Base-by-base conservation (phyloP, 768 basidiomycete genomes). In the Suillus bovinus region DNA sequence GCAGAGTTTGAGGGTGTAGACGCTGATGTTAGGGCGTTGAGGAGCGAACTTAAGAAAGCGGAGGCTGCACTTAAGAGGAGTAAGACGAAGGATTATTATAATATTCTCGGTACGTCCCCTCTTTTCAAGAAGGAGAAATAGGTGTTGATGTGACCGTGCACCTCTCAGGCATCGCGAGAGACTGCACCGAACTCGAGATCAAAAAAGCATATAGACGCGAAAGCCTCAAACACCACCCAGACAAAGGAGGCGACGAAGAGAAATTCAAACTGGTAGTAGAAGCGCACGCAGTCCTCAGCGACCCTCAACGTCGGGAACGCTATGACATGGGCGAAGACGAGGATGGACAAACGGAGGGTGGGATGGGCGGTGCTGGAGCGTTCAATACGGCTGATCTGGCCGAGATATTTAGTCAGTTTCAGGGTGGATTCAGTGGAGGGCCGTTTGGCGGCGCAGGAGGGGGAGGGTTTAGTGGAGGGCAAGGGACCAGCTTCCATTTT, bases 201-300 rank as follows among this genome's bases (percentile, higher is more conserved):
- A 95, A 92, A 81, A 97, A 95, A 77, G 96, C 84, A 36, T 98
- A 98, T 74, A 83, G 94, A 63, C 83, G 87, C 67, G 91, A 94
- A 76, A 91, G 89, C 69, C 74, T 94, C 72, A 91, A 86, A 68
- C 91, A 93, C 67, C 91, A 93, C 75, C 91, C 91, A 53, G 91
- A 93, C 74, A 93, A 93, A 84, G 94, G 96, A 31, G 96, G 96
- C 33, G 93, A 94, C 71, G 95, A 96, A 69, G 96, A 97, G 71
- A 91, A 93, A 68, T 99, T 99, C 85, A 97, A 98, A 75, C 82
- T 94, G 24, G 88, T 93, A 34, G 86, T 81, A 1, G 94, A 94
- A 74, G 91, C 93, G 3, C 82, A 95, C 64, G 83, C 86, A 9
- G 89, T 95, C 4, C 85, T 95, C 3, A 93, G 91, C 0, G 94